phyloP scores from a whole-genome alignment of 345 rosid genomes.

The Pistacia atlantica region DNA sequence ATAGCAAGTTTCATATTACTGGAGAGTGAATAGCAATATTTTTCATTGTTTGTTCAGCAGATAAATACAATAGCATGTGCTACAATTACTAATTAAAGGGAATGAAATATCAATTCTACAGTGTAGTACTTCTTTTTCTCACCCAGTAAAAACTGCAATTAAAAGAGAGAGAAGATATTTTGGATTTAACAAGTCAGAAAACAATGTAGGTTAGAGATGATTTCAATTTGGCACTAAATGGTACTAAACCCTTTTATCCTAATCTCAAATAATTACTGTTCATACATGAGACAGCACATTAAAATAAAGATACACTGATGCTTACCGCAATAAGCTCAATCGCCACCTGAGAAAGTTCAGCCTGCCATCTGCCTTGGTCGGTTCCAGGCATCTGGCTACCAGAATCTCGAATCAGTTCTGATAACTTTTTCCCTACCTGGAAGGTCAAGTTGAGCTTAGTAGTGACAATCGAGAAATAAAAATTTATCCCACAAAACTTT shows the following conservation, averaged over 20 bases:
- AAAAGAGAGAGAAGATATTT: no score
- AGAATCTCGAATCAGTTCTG: slow-evolving; percentile 92
- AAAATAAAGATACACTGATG: slow-evolving; percentile 14
- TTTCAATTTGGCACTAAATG: neutral
- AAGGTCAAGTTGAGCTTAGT: slow-evolving; percentile 23
- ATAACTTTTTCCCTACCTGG: slow-evolving; percentile 94
- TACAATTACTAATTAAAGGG: neutral
- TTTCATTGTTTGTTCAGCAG: neutral
- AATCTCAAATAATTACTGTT: no score
- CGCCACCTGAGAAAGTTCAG: slow-evolving; percentile 93
- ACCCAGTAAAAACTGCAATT: no score
- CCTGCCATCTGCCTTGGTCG: slow-evolving; percentile 94
- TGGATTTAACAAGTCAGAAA: no score
- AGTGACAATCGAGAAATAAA: neutral
- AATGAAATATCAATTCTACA: no score
- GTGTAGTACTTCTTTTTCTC: no score
- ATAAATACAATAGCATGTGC: neutral
- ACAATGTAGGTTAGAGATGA: neutral
- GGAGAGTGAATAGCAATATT: neutral
- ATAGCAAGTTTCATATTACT: neutral
- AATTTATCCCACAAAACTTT: neutral
- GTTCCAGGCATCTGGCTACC: slow-evolving; percentile 79
- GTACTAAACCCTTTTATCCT: neutral
- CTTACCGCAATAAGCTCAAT: slow-evolving; percentile 93
- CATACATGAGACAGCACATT: neutral